Conservation (phyloP, 495 filamentous ascomycete species). For the Lasiosphaeris hirsuta region DNA sequence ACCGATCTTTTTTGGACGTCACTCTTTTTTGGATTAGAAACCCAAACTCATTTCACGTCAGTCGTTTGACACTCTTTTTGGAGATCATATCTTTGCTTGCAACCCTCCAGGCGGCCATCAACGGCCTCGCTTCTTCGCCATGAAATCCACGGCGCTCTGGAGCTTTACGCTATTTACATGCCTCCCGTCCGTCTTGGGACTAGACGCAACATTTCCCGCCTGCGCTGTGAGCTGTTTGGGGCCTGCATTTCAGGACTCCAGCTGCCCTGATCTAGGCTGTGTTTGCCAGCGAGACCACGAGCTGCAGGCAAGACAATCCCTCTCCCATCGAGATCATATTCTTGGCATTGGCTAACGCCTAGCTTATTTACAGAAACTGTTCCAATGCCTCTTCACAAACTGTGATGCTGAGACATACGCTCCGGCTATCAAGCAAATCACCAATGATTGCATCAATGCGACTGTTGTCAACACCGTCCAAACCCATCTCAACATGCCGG, state of each 20-base stretch:
- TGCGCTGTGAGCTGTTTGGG: constrained; percentile 17
- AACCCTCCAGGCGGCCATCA: constrained; percentile 11
- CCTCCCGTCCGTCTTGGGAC: constrained; percentile 12
- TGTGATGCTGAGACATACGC: constrained; percentile 25
- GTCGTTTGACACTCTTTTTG: constrained; percentile 27
- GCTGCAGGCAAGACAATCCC: constrained; percentile 16
- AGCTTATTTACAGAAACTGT: constrained; percentile 12
- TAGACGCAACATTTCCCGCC: constrained; percentile 10
- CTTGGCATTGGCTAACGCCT: background rate
- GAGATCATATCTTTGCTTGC: constrained; percentile 25
- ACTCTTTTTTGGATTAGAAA: constrained; percentile 28
- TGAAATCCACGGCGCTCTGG: constrained; percentile 22
- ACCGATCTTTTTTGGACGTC: constrained; percentile 25
- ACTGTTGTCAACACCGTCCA: constrained; percentile 20
- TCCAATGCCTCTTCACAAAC: constrained; percentile 23
- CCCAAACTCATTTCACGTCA: constrained; percentile 23
- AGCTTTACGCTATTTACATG: constrained; percentile 18
- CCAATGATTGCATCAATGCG: constrained; percentile 37
- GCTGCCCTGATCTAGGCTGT: constrained; percentile 7
- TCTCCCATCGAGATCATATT: background rate
- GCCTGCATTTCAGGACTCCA: background rate
- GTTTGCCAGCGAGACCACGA: constrained; percentile 17
- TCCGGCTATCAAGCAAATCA: constrained; percentile 16
- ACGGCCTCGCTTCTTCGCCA: constrained; percentile 12
- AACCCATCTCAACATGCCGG: constrained; percentile 33